phyloP scores from a whole-genome alignment of 1,284 basidiomycete species.

The Ustilago nuda region DNA sequence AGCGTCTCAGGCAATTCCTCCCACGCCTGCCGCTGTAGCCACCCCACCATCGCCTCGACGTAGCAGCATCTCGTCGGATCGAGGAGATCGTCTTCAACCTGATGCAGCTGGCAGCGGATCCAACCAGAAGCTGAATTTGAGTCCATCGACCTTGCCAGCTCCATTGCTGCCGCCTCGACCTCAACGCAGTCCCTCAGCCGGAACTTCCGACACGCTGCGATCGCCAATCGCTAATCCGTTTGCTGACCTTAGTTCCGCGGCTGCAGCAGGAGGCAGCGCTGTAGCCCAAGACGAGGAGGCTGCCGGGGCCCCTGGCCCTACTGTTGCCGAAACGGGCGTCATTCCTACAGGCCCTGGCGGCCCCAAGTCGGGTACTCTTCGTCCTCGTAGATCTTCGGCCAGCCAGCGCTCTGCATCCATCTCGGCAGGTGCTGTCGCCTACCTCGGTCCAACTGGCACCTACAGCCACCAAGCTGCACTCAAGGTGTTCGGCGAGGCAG shows the following conservation, averaged over 20 bases:
- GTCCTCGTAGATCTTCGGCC: slow-evolving; percentile 40
- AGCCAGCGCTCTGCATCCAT: slow-evolving; percentile 46
- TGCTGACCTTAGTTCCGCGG: slow-evolving; percentile 23
- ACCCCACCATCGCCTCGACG: slow-evolving; percentile 16
- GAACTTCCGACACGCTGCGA: slow-evolving; percentile 21
- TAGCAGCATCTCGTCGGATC: slow-evolving; percentile 24
- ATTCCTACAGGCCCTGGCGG: slow-evolving; percentile 52
- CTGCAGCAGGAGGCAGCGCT: slow-evolving; percentile 1
- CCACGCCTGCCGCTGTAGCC: background rate
- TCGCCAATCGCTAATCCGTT: slow-evolving; percentile 37
- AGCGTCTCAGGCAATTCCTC: background rate
- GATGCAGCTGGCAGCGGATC: slow-evolving; percentile 11
- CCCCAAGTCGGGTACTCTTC: slow-evolving; percentile 53
- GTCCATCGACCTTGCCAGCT: slow-evolving; percentile 38
- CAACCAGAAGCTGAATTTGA: slow-evolving; percentile 42
- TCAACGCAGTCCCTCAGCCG: slow-evolving; percentile 30
- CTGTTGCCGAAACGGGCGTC: slow-evolving; percentile 55
- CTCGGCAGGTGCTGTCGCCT: slow-evolving; percentile 49
- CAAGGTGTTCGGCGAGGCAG: slow-evolving; percentile 42
- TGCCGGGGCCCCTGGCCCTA: slow-evolving; percentile 39
- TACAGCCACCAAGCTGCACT: slow-evolving; percentile 52
- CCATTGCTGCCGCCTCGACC: slow-evolving; percentile 46
- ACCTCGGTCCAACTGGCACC: slow-evolving; percentile 49
- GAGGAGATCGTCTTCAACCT: slow-evolving; percentile 23
- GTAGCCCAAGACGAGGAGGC: slow-evolving; percentile 18